Evolutionary conservation across 2,329 filamentous ascomycete species (phyloP).

Genomic region (Alternaria ethzedia): DNA sequence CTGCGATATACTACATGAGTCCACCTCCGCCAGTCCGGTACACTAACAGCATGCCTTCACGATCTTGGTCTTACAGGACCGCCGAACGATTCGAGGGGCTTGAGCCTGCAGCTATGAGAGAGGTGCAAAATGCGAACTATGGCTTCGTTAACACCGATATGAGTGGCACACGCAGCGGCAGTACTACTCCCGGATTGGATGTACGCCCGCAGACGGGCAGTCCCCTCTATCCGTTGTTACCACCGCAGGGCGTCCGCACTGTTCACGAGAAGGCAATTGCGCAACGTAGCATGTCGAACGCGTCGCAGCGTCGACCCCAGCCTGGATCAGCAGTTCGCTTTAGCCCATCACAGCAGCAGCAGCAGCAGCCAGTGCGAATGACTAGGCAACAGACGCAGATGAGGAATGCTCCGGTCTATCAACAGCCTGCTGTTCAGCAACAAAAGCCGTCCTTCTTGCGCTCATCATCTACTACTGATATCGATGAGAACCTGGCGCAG

Average conservation of each 20-base stretch:
- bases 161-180: neutral
- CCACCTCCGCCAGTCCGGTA: neutral
- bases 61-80: neutral
- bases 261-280: neutral
- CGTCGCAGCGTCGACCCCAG: neutral
- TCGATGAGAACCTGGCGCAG: neutral
- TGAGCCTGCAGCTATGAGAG: neutral
- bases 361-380: neutral
- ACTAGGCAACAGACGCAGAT: neutral
- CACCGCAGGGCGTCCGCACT: neutral
- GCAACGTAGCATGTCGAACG: neutral
- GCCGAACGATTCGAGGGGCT: neutral
- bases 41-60: constrained; percentile 13
- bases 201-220: neutral
- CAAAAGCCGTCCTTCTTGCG: neutral
- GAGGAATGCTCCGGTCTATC: neutral
- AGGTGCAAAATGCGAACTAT: neutral
- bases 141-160: neutral
- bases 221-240: neutral
- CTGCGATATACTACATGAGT: constrained; percentile 10
- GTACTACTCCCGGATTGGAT: neutral
- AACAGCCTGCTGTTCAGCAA: neutral
- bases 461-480: constrained; percentile 11
- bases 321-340: neutral
- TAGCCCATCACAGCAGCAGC: neutral